Conservation (phyloP, 306 rosid genomes). For the Macrotyloma uniflorum region DNA sequence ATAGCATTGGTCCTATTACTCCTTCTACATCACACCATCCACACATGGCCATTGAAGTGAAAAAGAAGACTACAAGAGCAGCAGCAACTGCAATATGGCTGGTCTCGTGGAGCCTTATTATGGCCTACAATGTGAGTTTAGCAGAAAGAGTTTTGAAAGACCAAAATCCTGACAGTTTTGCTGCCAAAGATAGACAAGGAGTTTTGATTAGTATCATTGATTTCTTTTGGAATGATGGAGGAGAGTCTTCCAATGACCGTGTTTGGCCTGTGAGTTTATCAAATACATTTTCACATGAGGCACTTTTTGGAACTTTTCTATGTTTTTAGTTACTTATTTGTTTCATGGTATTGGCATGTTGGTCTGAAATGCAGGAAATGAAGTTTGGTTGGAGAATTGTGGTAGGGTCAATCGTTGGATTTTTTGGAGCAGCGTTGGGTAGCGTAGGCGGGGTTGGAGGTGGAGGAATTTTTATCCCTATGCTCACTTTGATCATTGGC, state of each 20-base stretch:
- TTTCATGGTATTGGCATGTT: not conserved
- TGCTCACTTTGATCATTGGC: conserved; percentile 82
- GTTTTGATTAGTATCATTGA: conserved; percentile 41
- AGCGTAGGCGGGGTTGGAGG: conserved; percentile 95
- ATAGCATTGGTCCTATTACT: not conserved
- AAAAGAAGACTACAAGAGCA: conserved; percentile 39
- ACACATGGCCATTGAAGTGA: conserved; percentile 51
- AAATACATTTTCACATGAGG: not conserved
- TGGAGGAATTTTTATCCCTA: conserved; percentile 86
- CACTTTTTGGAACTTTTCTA: not conserved
- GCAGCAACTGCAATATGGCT: conserved; percentile 48
- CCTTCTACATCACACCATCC: conserved; percentile 12
- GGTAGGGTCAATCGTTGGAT: conserved; percentile 75
- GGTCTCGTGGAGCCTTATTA: conserved; percentile 44
- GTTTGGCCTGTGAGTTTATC: conserved; percentile 79
- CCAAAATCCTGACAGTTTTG: conserved; percentile 12
- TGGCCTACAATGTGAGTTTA: conserved; percentile 45
- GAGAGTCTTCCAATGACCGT: conserved; percentile 60
- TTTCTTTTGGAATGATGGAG: conserved; percentile 61
- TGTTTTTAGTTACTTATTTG: not conserved
- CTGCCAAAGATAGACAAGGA: conserved; percentile 37
- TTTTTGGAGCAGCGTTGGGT: conserved; percentile 87
- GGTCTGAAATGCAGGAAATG: conserved; percentile 66
- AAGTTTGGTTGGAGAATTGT: conserved; percentile 75
- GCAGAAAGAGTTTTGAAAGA: conserved; percentile 67